These are phyloP conservation scores for Dactylellina cionopaga DNA, from an alignment of 2,329 filamentous ascomycete genomes.

Conservation along the genomic window DNA sequence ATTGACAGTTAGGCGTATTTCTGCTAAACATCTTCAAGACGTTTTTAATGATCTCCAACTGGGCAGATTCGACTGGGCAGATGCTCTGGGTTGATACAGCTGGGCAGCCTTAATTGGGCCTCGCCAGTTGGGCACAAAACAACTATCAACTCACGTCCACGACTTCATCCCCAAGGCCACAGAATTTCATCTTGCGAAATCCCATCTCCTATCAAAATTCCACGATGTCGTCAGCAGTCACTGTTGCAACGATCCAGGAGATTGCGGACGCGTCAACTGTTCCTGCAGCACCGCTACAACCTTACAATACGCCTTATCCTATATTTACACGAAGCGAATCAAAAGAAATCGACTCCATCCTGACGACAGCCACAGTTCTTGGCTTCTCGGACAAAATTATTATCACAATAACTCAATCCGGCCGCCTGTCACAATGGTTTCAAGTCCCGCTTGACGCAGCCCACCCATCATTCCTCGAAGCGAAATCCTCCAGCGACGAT, in stretches of 20 bases:
- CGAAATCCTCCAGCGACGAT: slow-evolving; percentile 61
- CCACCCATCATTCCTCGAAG: slow-evolving; percentile 71
- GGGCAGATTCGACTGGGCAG: too few relatives aligned
- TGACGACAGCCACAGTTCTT: slow-evolving; percentile 77
- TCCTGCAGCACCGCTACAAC: slow-evolving; percentile 30
- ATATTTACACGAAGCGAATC: slow-evolving; percentile 33
- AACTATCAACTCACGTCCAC: too few relatives aligned
- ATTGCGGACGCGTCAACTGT: slow-evolving; percentile 50
- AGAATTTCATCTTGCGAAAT: too few relatives aligned
- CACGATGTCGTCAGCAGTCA: slow-evolving; percentile 49
- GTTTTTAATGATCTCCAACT: too few relatives aligned
- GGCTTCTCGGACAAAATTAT: slow-evolving; percentile 90
- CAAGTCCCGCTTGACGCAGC: slow-evolving; percentile 80
- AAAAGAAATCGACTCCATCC: slow-evolving; percentile 69
- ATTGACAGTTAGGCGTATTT: too few relatives aligned
- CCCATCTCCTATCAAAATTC: background rate
- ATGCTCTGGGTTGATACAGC: too few relatives aligned
- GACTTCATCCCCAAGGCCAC: too few relatives aligned
- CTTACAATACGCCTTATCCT: slow-evolving; percentile 47
- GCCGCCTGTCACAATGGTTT: slow-evolving; percentile 88
- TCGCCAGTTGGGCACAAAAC: too few relatives aligned
- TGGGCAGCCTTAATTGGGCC: too few relatives aligned
- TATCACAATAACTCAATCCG: slow-evolving; percentile 86
- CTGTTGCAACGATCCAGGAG: slow-evolving; percentile 33
- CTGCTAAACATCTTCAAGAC: too few relatives aligned